These are phyloP conservation scores for Lasiosphaeria hispida DNA, from an alignment of 495 filamentous ascomycete genomes.

Conservation along the genomic window DNA sequence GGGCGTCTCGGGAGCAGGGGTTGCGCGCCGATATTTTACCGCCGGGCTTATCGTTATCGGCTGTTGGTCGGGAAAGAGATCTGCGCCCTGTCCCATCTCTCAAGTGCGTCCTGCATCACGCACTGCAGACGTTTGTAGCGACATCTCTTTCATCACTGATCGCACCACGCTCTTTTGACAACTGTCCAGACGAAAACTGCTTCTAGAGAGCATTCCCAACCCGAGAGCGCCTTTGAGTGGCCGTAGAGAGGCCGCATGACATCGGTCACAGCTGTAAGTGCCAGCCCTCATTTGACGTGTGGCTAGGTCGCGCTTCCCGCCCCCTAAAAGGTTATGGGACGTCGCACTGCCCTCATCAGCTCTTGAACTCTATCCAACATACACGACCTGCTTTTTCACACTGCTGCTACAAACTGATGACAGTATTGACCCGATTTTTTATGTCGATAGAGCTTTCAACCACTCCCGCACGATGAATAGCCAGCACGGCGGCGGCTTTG, in stretches of 20 bases:
- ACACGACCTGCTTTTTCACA: too few relatives aligned
- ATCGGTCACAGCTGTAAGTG: constrained; percentile 25
- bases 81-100: constrained; percentile 18
- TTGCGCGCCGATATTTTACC: constrained; percentile 26
- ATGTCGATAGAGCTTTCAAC: constrained; percentile 22
- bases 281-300: constrained; percentile 2
- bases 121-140: neutral
- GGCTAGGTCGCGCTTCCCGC: neutral
- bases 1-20: too few relatives aligned
- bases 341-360: too few relatives aligned
- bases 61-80: constrained; percentile 26
- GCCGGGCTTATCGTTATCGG: constrained; percentile 33
- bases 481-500: constrained; percentile 38
- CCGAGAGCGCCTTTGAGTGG: constrained; percentile 5
- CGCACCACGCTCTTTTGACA: neutral
- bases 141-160: neutral
- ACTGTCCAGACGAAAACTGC: neutral
- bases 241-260: constrained; percentile 18
- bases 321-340: neutral
- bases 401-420: neutral
- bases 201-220: neutral
- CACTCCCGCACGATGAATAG: constrained; percentile 40
- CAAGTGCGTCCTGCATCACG: constrained; percentile 12
- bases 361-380: too few relatives aligned
- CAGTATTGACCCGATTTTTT: neutral